Evolutionary conservation across 2,329 filamentous ascomycete genomes (phyloP), one percentile per base, ranked within the genome.

Genomic region (Aspergillus viridinutans): DNA sequence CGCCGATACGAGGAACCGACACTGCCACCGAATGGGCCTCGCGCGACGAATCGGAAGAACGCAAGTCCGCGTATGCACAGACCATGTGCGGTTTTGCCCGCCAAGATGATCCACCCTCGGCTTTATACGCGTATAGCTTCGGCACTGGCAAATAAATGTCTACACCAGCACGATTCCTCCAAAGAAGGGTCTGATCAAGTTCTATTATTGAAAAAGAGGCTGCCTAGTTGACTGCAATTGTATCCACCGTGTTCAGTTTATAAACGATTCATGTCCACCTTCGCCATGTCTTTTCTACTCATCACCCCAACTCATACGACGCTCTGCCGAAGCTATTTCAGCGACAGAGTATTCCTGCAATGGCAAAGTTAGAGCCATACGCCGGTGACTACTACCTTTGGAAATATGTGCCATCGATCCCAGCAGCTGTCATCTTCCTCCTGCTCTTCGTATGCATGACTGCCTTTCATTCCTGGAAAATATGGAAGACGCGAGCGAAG

Each of bases 391-490:
- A 66, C 50, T 65, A 67, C 50, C 56, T 67, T 23, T 67, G 64
- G 65, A 35, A 60, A 43, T 72, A 72, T 57, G 45, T 70, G 7
- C 70, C 70, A 9, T 69, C 66, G 2, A 49, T 68, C 0, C 50
- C 61, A 8, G 65, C 65, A 12, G 59, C 67, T 1, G 57, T 61
- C 23, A 61, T 68, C 28, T 69, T 70, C 56, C 14, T 63, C 4
- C 40, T 65, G 2, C 54, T 75, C 17, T 76, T 74, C 60, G 29
- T 65, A 10, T 40, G 54, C 14, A 48, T 58, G 0, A 73, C 70
- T 1, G 8, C 52, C 14, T 51, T 64, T 4, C 69, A 72, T 50
- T 54, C 43, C 50, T 74, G 67, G 67, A 67, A 68, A 9, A 64
- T 72, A 23, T 65, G 55, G 50, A 65, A 56, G 38, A 61, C 60